Conservation (phyloP, 495 filamentous ascomycete genomes). For the Xylaria castorea region DNA sequence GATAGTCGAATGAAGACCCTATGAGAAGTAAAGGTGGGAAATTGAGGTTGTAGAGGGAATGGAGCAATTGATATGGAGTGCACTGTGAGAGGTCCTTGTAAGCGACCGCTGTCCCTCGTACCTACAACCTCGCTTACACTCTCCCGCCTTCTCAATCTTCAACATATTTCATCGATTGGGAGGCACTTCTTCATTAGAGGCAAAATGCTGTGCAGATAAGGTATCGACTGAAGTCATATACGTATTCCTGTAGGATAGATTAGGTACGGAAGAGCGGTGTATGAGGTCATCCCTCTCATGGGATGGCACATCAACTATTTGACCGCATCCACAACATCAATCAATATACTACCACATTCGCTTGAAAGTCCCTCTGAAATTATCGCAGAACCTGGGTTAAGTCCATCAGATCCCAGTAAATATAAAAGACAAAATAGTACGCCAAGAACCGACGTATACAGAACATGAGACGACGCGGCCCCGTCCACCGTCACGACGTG, state of each 20-base stretch:
- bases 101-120: background rate
- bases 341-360: background rate
- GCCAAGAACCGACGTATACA: background rate
- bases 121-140: background rate
- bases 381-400: background rate
- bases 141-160: background rate
- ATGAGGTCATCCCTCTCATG: too few relatives aligned
- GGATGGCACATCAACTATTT: background rate
- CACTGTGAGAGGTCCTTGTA: background rate
- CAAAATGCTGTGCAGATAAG: too few relatives aligned
- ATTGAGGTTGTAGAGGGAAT: background rate
- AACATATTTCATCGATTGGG: background rate
- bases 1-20: background rate
- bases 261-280: too few relatives aligned
- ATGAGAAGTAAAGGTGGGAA: background rate
- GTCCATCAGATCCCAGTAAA: background rate
- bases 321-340: background rate
- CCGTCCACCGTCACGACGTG: constrained; percentile 4
- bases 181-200: background rate
- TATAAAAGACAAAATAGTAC: background rate
- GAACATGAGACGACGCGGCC: constrained; percentile 15
- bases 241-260: too few relatives aligned
- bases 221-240: too few relatives aligned
- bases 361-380: background rate
- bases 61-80: background rate